phyloP scores from a whole-genome alignment of 2,329 filamentous ascomycete species.

The Fonsecaea pedrosoi region DNA sequence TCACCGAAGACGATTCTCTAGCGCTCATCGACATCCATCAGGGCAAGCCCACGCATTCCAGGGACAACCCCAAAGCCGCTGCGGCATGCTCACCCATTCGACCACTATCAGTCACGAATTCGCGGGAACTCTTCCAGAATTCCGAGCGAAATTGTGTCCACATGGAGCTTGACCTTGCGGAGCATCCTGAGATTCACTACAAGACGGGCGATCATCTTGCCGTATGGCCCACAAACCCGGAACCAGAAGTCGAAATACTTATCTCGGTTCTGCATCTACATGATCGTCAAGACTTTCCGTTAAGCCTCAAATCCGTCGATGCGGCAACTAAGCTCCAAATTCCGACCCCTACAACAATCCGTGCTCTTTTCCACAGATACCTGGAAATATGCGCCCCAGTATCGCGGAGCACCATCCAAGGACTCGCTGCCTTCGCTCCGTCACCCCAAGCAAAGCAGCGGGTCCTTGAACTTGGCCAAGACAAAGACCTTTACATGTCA shows the following conservation, averaged over 20 bases:
- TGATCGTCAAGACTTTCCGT: constrained; percentile 37
- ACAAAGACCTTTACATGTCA: constrained; percentile 85
- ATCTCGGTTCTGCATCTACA: constrained; percentile 43
- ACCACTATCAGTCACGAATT: constrained; percentile 82
- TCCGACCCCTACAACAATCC: constrained; percentile 87
- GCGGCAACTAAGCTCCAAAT: constrained; percentile 67
- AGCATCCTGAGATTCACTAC: constrained; percentile 52
- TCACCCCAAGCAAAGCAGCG: constrained; percentile 74
- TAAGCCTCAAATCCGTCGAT: constrained; percentile 36
- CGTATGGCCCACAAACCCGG: constrained; percentile 51
- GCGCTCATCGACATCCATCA: constrained; percentile 40
- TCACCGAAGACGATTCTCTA: constrained; percentile 58
- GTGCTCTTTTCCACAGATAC: constrained; percentile 84
- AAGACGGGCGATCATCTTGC: constrained; percentile 53
- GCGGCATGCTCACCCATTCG: constrained; percentile 76
- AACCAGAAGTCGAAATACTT: constrained; percentile 46
- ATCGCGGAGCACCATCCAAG: constrained; percentile 84
- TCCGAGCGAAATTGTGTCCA: constrained; percentile 61
- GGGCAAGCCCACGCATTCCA: constrained; percentile 44
- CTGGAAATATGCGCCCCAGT: constrained; percentile 90
- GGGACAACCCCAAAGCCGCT: constrained; percentile 73
- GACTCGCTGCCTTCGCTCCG: constrained; percentile 81
- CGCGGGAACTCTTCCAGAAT: constrained; percentile 78
- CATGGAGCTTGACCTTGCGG: constrained; percentile 49
- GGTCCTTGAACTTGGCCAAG: constrained; percentile 78